Evolutionary conservation across 495 filamentous ascomycete species (phyloP).

Genomic region (Aspergillus ostianus): DNA sequence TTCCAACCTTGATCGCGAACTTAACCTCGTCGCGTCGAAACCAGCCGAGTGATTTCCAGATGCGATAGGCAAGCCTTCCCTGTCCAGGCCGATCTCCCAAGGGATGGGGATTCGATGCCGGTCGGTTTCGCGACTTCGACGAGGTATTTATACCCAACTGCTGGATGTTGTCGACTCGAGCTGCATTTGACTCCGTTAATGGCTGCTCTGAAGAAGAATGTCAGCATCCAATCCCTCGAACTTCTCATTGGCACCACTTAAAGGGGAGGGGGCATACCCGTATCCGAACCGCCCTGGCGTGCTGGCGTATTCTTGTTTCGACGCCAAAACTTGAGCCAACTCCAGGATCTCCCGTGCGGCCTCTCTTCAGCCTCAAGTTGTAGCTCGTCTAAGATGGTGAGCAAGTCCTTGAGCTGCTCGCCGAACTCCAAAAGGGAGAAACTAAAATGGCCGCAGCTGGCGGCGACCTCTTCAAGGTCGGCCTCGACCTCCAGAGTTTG

Average conservation of each 20-base stretch:
- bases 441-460: slow-evolving; percentile 92
- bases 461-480: slow-evolving; percentile 93
- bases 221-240: slow-evolving; percentile 2
- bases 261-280: slow-evolving; percentile 16
- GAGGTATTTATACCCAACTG: background rate
- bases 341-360: slow-evolving; percentile 65
- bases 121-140: background rate
- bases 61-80: slow-evolving; percentile 42
- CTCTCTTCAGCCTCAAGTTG: slow-evolving; percentile 63
- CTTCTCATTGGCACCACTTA: background rate
- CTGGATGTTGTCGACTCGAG: background rate
- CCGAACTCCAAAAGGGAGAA: slow-evolving; percentile 87
- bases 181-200: slow-evolving; percentile 4
- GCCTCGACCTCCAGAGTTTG: slow-evolving; percentile 73
- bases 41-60: slow-evolving; percentile 58
- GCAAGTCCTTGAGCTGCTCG: slow-evolving; percentile 77
- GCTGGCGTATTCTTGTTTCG: slow-evolving; percentile 19
- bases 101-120: background rate
- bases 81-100: slow-evolving; percentile 25
- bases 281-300: slow-evolving; percentile 7
- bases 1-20: slow-evolving; percentile 90
- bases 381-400: slow-evolving; percentile 82
- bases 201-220: slow-evolving; percentile 7
- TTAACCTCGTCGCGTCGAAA: slow-evolving; percentile 66
- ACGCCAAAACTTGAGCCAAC: slow-evolving; percentile 83